Evolutionary conservation across 148 eudicot genomes (phyloP).

Genomic region (Chenopodium formosanum): DNA sequence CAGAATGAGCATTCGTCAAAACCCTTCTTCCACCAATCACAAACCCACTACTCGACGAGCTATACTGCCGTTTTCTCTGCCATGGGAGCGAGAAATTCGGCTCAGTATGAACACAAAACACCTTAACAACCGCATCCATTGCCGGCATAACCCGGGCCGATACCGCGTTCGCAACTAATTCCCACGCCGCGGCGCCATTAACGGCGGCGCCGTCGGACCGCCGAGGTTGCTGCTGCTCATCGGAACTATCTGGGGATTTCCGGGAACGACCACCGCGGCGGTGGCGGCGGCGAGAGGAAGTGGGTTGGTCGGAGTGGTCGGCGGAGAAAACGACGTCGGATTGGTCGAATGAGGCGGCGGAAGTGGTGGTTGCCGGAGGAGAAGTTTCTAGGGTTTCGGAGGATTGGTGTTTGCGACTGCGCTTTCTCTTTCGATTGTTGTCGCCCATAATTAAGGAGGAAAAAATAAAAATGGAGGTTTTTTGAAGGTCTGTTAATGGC

Average conservation of each 20-base stretch:
- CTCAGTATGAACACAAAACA: conserved; percentile 80
- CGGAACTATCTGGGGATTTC: not conserved
- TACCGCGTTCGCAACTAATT: not conserved
- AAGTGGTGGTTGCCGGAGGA: not conserved
- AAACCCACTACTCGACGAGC: conserved; percentile 89
- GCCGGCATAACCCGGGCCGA: conserved; percentile 46
- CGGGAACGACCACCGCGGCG: not conserved
- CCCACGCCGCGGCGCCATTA: not conserved
- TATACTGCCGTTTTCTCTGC: conserved; percentile 81
- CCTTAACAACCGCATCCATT: conserved; percentile 87
- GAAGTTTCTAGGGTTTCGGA: conserved; percentile 8
- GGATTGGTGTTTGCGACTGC: not conserved
- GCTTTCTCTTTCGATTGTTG: conserved; percentile 1
- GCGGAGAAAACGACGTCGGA: too few relatives aligned
- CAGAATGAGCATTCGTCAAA: conserved; percentile 81
- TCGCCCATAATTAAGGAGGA: not conserved
- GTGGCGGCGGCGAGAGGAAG: not conserved
- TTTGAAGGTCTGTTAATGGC: not conserved
- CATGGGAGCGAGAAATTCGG: conserved; percentile 86
- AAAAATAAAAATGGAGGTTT: not conserved
- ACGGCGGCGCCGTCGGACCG: not conserved
- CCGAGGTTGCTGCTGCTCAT: not conserved
- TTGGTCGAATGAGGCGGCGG: not conserved
- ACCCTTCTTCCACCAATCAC: conserved; percentile 63
- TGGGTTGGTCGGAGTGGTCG: not conserved